Percentiles rank a stretch among this genome's conserved stretches.
Evolutionary conservation across 2,329 filamentous ascomycete genomes (phyloP).

Genomic region (Arthrobotrys pseudoclavata): DNA sequence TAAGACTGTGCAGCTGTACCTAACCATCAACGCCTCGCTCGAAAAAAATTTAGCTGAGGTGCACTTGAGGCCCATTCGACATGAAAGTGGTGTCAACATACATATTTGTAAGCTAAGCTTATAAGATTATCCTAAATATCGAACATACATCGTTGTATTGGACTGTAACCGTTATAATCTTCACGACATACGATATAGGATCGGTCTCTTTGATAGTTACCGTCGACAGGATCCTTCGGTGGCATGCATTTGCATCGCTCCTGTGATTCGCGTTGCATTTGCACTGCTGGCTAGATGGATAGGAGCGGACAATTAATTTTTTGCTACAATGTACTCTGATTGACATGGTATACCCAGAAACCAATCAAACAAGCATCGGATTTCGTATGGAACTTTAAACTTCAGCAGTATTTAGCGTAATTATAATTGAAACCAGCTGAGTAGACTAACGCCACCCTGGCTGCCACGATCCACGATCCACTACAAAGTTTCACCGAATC

Average conservation of each 20-base stretch:
- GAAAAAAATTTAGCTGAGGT: neutral
- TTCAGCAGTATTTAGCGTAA: neutral
- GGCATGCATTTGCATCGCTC: conserved; percentile 14
- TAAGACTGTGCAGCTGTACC: conserved; percentile 31
- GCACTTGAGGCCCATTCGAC: neutral
- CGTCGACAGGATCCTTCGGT: neutral
- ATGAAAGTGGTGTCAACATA: neutral
- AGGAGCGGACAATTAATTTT: neutral
- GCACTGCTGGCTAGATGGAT: neutral
- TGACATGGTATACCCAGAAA: conserved; percentile 15
- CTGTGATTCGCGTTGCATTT: neutral
- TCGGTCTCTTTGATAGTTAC: neutral
- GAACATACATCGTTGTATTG: neutral
- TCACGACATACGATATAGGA: neutral
- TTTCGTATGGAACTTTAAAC: neutral
- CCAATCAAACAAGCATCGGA: conserved; percentile 12
- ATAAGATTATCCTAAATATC: neutral
- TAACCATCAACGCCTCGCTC: neutral
- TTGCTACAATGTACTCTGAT: conserved; percentile 9
- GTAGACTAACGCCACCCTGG: conserved; percentile 3
- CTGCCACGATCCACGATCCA: conserved; percentile 6
- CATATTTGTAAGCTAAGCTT: too few species aligned
- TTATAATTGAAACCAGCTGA: neutral
- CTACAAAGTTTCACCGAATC: conserved; percentile 1
- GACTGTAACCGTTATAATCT: neutral